Evolutionary conservation across 2,329 filamentous ascomycete genomes (phyloP).

Genomic region (Sarocladium oryzae): DNA sequence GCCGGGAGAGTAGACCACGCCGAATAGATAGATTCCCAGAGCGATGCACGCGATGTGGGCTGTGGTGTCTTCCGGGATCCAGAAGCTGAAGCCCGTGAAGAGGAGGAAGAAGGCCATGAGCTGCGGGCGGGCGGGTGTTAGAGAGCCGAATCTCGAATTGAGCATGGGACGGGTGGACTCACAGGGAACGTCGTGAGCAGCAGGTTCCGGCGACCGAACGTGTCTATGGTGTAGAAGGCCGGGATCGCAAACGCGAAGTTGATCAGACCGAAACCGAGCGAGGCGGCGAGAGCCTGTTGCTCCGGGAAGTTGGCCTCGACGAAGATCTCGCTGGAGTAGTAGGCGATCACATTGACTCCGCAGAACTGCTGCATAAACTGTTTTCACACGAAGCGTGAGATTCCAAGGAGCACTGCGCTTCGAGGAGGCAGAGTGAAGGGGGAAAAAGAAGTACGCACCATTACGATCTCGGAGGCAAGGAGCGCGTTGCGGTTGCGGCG

Average conservation of each 20-base stretch:
- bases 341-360: constrained; percentile 42
- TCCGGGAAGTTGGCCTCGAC: constrained; percentile 44
- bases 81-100: constrained; percentile 41
- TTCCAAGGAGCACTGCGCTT: too few species aligned
- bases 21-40: constrained; percentile 27
- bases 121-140: background rate
- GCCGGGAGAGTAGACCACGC: constrained; percentile 35
- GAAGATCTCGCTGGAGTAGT: constrained; percentile 44
- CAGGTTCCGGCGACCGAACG: constrained; percentile 58
- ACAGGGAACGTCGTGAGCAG: constrained; percentile 56
- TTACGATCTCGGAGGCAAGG: constrained; percentile 24
- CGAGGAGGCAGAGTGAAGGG: too few species aligned
- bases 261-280: constrained; percentile 57
- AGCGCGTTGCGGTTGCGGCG: constrained; percentile 48
- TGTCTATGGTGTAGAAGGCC: constrained; percentile 55
- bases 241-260: constrained; percentile 60
- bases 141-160: background rate
- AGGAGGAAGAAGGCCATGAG: constrained; percentile 51
- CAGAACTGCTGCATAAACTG: constrained; percentile 55
- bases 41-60: constrained; percentile 24
- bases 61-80: constrained; percentile 29
- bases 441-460: too few species aligned
- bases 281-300: constrained; percentile 48
- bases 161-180: constrained; percentile 1
- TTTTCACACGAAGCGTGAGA: constrained; percentile 20